Evolutionary conservation across 2,329 filamentous ascomycete species (phyloP), one percentile per base, ranked within the genome.

Genomic region (Harringtonia lauricola): DNA sequence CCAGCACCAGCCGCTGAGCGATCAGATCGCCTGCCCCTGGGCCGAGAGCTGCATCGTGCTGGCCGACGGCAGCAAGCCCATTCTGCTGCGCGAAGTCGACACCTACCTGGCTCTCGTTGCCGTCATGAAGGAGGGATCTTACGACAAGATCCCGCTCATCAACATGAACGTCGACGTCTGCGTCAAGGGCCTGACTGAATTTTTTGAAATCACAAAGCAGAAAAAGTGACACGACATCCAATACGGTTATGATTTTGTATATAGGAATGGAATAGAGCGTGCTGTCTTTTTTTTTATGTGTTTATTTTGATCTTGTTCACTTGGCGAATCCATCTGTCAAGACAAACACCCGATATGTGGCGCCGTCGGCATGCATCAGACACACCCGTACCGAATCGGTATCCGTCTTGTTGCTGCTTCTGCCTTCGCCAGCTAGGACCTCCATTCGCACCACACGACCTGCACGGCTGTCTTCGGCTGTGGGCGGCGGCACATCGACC

Each of bases 81-180:
- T 83, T 48, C 76, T 83, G 68, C 61, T 84, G 57, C 68, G 80
- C 18, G 79, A 84, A 64, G 80, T 83, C 15, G 79, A 83, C 55
- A 73, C 76, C 49, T 88, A 89, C 58, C 70, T 92, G 37, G 85
- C 85, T 0, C 70, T 94, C 14, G 85, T 94, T 29, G 87, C 86
- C 47, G 82, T 94, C 49, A 89, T 90, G 84, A 83, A 83, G 59
- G 84, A 90, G 57, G 85, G 85, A 43, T 84, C 81, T 24, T 86
- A 86, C 53, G 83, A 88, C 57, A 86, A 85, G 67, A 86, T 90
- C 67, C 82, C 83, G 4, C 67, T 89, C 49, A 84, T 94, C 49
- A 87, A 88, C 54, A 87, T 90, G 76, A 92, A 94, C 54, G 83
- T 90, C 3, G 82, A 86, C 55, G 81, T 86, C 0, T 82, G 89